These are phyloP conservation scores for Moelleriella libera DNA, from an alignment of 2,329 filamentous ascomycete genomes.

Conservation along the genomic window DNA sequence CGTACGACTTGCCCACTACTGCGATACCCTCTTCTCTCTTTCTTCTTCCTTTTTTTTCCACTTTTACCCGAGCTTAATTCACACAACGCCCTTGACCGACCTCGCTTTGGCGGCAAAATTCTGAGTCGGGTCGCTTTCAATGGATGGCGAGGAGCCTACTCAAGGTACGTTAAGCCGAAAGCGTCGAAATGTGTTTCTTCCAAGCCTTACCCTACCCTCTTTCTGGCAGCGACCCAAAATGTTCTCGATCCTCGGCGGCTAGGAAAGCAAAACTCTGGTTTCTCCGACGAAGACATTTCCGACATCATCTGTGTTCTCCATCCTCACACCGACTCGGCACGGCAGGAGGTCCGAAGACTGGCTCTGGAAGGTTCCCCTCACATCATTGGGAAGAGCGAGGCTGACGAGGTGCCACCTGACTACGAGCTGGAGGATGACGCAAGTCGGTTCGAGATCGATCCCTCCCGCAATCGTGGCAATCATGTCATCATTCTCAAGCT, in stretches of 20 bases:
- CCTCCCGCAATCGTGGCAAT: conserved; percentile 31
- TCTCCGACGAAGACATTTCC: conserved; percentile 68
- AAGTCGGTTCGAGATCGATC: conserved; percentile 26
- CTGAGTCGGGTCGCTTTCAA: conserved; percentile 17
- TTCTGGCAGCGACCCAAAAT: conserved; percentile 9
- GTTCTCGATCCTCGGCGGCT: conserved; percentile 67
- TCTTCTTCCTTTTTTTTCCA: no score
- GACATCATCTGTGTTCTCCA: conserved; percentile 85
- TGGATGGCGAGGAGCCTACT: conserved; percentile 29
- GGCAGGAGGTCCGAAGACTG: conserved; percentile 48
- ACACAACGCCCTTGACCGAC: no score
- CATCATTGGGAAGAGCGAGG: conserved; percentile 33
- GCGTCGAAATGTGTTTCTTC: not conserved
- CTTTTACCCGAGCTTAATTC: no score
- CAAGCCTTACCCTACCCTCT: not conserved
- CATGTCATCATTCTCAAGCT: conserved; percentile 69
- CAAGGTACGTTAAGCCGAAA: conserved; percentile 17
- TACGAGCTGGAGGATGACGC: conserved; percentile 36
- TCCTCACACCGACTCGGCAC: conserved; percentile 60
- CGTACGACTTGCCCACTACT: no score
- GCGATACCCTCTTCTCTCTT: no score
- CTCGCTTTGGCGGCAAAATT: not conserved
- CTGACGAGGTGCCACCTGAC: conserved; percentile 35
- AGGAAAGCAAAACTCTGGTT: conserved; percentile 68
- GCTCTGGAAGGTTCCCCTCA: conserved; percentile 32